phyloP scores from a whole-genome alignment of 1,284 basidiomycete species.

The Xerocomus amazonicus region DNA sequence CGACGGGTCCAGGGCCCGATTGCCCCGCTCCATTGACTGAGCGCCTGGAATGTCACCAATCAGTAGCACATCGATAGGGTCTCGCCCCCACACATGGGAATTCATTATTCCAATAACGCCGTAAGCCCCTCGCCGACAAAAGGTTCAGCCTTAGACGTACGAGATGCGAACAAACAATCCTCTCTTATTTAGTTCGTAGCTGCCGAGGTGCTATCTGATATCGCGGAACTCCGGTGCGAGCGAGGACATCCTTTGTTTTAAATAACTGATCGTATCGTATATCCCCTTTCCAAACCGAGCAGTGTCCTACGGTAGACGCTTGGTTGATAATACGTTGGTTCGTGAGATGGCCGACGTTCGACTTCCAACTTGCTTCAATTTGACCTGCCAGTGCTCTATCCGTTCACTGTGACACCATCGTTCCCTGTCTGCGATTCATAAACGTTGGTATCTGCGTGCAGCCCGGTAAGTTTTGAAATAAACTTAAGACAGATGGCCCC shows the following conservation, averaged over 20 bases:
- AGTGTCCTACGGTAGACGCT: slow-evolving; percentile 1
- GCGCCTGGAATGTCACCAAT: no score
- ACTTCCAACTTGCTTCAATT: slow-evolving; percentile 13
- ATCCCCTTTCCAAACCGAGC: slow-evolving; percentile 10
- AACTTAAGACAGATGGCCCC: not conserved
- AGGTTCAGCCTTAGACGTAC: slow-evolving; percentile 4
- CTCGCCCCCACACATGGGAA: slow-evolving; percentile 12
- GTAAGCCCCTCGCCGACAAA: slow-evolving; percentile 14
- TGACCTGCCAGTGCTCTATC: slow-evolving; percentile 1
- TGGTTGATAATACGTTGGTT: slow-evolving; percentile 6
- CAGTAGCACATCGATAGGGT: not conserved
- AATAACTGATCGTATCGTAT: slow-evolving; percentile 6
- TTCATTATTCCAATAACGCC: slow-evolving; percentile 10
- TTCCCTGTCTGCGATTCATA: slow-evolving; percentile 14
- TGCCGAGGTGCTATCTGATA: slow-evolving; percentile 1
- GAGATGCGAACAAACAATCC: slow-evolving; percentile 13
- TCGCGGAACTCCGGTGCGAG: not conserved
- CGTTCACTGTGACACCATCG: slow-evolving; percentile 14
- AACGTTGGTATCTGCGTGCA: no score
- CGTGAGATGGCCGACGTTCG: slow-evolving; percentile 10
- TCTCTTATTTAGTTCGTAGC: slow-evolving; percentile 11
- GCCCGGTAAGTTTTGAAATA: slow-evolving; percentile 5
- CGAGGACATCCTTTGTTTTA: not conserved
- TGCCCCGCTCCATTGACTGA: not conserved
- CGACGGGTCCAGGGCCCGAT: not conserved